A percentile compares a stretch with the other conserved stretches of the same genome.
phyloP scores from a whole-genome alignment of 495 filamentous ascomycete species.

The Talaromyces thailandensis region DNA sequence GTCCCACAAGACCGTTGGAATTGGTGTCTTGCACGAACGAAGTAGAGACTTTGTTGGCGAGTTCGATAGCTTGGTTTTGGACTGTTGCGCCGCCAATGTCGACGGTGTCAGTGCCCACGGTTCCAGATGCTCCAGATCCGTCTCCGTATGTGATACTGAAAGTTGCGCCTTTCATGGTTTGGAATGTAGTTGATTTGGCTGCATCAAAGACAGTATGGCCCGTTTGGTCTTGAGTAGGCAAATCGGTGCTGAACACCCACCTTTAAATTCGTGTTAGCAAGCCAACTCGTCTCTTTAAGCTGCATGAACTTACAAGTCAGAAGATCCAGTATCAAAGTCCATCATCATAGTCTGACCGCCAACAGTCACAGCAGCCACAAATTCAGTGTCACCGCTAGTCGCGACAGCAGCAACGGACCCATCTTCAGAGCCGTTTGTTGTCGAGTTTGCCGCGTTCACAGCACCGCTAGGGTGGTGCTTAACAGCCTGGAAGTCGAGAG shows the following conservation, averaged over 20 bases:
- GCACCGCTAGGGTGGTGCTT: slow-evolving; percentile 11
- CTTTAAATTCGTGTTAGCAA: slow-evolving; percentile 15
- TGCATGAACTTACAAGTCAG: slow-evolving; percentile 61
- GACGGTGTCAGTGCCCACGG: slow-evolving; percentile 64
- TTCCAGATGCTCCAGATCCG: slow-evolving; percentile 53
- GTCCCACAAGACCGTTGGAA: slow-evolving; percentile 68
- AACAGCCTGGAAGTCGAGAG: slow-evolving; percentile 28
- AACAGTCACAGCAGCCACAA: slow-evolving; percentile 60
- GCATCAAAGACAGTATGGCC: slow-evolving; percentile 58
- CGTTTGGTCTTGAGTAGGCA: slow-evolving; percentile 30
- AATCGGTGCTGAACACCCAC: slow-evolving; percentile 69
- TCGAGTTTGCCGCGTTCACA: slow-evolving; percentile 10
- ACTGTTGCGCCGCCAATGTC: slow-evolving; percentile 65
- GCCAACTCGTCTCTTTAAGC: slow-evolving; percentile 1
- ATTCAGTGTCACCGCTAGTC: slow-evolving; percentile 55
- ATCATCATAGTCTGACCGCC: slow-evolving; percentile 66
- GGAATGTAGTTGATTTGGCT: slow-evolving; percentile 45
- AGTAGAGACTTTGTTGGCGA: slow-evolving; percentile 54
- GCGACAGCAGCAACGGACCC: slow-evolving; percentile 55
- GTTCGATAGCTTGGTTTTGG: slow-evolving; percentile 57
- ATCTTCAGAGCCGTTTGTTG: slow-evolving; percentile 14
- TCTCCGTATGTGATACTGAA: slow-evolving; percentile 75
- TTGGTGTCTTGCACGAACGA: slow-evolving; percentile 53
- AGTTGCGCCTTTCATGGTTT: slow-evolving; percentile 30
- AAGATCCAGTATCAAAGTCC: slow-evolving; percentile 77